phyloP scores from a whole-genome alignment of 768 basidiomycete genomes.

The Mycena kentingensis region DNA sequence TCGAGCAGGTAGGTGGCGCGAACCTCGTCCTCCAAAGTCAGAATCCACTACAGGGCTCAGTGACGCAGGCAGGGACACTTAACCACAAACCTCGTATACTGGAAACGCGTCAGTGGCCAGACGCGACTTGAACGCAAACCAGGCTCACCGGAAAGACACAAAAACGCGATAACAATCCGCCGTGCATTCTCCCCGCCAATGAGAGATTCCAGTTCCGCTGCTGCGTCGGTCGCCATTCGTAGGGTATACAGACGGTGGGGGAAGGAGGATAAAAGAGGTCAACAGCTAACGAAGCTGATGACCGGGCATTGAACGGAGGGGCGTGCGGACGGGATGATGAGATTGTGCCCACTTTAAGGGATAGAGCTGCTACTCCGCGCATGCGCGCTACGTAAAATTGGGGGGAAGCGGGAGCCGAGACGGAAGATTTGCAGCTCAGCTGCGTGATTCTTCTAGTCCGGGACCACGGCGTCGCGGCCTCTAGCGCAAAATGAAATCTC shows the following conservation, averaged over 20 bases:
- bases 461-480: too few species aligned
- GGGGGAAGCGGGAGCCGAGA: too few species aligned
- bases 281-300: background rate
- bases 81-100: slow-evolving; percentile 22
- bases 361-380: too few species aligned
- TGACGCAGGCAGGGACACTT: background rate
- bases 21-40: slow-evolving; percentile 40
- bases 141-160: slow-evolving; percentile 13
- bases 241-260: background rate
- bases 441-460: too few species aligned
- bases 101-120: background rate
- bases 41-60: slow-evolving; percentile 20
- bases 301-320: background rate
- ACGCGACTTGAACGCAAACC: background rate
- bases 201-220: slow-evolving; percentile 4
- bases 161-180: slow-evolving; percentile 17
- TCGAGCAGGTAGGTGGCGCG: background rate
- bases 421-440: too few species aligned
- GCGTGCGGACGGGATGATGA: too few species aligned
- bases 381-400: too few species aligned
- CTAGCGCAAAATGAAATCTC: too few species aligned
- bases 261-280: background rate
- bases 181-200: slow-evolving; percentile 18
- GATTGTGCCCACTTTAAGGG: too few species aligned
- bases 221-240: background rate